Conservation (phyloP, 768 basidiomycete genomes). For the Tulasnella sp. region DNA sequence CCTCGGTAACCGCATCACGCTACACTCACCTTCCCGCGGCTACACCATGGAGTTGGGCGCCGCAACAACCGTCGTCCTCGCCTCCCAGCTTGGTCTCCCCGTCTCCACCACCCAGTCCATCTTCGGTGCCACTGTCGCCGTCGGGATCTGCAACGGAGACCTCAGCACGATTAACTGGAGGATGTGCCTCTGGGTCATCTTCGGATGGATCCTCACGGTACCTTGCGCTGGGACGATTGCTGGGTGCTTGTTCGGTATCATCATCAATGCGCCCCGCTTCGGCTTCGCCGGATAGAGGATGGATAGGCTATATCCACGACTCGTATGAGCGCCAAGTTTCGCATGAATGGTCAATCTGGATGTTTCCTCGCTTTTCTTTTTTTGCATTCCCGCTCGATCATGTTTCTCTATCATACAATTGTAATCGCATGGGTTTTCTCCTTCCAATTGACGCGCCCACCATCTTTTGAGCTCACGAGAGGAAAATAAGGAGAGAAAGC, state of each 20-base stretch:
- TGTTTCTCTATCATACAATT: not conserved
- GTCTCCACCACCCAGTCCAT: conserved; percentile 43
- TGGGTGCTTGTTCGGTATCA: conserved; percentile 36
- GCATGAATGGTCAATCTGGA: not conserved
- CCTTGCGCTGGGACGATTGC: conserved; percentile 35
- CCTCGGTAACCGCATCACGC: conserved; percentile 38
- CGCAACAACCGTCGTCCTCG: conserved; percentile 45
- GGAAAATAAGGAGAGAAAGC: too few species aligned
- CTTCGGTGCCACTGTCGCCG: conserved; percentile 40
- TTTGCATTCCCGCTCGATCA: not conserved
- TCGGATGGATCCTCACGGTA: conserved; percentile 34
- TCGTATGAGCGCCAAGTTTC: not conserved
- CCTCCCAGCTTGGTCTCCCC: conserved; percentile 41
- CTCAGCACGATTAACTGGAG: conserved; percentile 39
- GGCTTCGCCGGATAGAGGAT: not conserved
- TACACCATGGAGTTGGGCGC: conserved; percentile 47
- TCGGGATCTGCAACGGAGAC: conserved; percentile 40
- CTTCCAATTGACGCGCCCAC: too few species aligned
- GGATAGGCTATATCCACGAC: not conserved
- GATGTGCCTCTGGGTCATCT: conserved; percentile 38
- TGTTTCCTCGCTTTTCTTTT: not conserved
- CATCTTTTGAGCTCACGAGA: too few species aligned
- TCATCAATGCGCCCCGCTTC: conserved; percentile 38
- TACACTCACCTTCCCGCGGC: conserved; percentile 44
- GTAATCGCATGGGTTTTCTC: not conserved